Evolutionary conservation across 2,329 filamentous ascomycete genomes (phyloP).

Genomic region (Pseudogymnoascus destructans): DNA sequence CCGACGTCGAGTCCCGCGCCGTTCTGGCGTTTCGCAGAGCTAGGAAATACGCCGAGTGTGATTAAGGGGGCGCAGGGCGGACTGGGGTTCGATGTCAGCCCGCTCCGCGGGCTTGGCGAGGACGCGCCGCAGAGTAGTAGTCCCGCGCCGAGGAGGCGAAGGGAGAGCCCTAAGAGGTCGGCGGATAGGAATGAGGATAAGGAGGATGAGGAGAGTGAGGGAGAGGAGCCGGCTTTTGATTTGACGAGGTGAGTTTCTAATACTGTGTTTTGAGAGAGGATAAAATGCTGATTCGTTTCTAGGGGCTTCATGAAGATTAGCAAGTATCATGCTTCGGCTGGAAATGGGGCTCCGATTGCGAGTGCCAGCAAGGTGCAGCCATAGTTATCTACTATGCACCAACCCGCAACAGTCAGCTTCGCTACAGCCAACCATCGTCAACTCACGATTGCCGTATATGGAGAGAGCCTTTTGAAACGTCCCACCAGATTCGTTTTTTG

Average conservation of each 20-base stretch:
- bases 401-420: not conserved
- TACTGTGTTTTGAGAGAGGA: not conserved
- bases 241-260: constrained; percentile 21
- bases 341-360: not conserved
- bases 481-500: not conserved
- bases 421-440: not conserved
- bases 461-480: not conserved
- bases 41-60: constrained; percentile 55
- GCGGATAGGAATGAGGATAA: constrained; percentile 19
- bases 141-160: constrained; percentile 32
- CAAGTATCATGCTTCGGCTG: constrained; percentile 3
- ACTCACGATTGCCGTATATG: not conserved
- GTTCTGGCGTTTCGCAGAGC: constrained; percentile 78
- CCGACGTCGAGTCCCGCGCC: constrained; percentile 74
- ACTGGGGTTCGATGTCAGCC: constrained; percentile 45
- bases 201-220: constrained; percentile 26
- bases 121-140: constrained; percentile 43
- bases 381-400: not conserved
- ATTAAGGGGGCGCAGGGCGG: constrained; percentile 14
- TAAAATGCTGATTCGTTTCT: not conserved
- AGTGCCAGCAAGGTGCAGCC: not conserved
- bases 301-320: constrained; percentile 9
- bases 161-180: constrained; percentile 12
- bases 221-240: constrained; percentile 44
- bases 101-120: constrained; percentile 35